These are phyloP conservation scores for Ceratocystis huliohia DNA, from an alignment of 2,329 filamentous ascomycete genomes.

Conservation along the genomic window DNA sequence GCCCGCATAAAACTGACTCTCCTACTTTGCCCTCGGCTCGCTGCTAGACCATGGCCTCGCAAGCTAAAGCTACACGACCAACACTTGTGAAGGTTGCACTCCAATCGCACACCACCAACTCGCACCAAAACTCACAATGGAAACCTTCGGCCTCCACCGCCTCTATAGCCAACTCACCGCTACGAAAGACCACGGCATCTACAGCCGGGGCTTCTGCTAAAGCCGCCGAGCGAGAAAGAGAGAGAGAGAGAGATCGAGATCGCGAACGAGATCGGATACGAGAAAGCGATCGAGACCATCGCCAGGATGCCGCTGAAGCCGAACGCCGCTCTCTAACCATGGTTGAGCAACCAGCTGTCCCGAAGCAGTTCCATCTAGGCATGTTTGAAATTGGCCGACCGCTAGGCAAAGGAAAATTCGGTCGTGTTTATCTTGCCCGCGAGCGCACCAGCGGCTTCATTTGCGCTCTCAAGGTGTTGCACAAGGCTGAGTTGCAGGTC, in stretches of 20 bases:
- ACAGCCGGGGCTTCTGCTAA: slow-evolving; percentile 17
- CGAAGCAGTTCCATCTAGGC: slow-evolving; percentile 67
- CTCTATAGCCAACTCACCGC: slow-evolving; percentile 7
- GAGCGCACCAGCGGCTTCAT: slow-evolving; percentile 70
- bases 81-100: slow-evolving; percentile 79
- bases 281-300: slow-evolving; percentile 29
- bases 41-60: slow-evolving; percentile 18
- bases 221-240: slow-evolving; percentile 9
- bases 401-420: slow-evolving; percentile 78
- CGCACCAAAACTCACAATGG: slow-evolving; percentile 33
- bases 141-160: slow-evolving; percentile 10
- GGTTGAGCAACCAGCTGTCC: slow-evolving; percentile 43
- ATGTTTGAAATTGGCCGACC: slow-evolving; percentile 91
- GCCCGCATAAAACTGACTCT: not conserved
- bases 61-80: slow-evolving; percentile 34
- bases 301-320: slow-evolving; percentile 41
- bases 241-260: slow-evolving; percentile 17
- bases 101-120: slow-evolving; percentile 60
- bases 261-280: slow-evolving; percentile 14
- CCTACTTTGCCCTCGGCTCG: not conserved
- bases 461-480: slow-evolving; percentile 73
- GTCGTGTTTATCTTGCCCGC: slow-evolving; percentile 71
- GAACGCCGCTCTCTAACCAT: slow-evolving; percentile 42
- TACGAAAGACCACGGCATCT: slow-evolving; percentile 14
- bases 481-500: slow-evolving; percentile 70